These are phyloP conservation scores for Naematelia encephala DNA, from an alignment of 768 basidiomycete genomes.

Conservation along the genomic window DNA sequence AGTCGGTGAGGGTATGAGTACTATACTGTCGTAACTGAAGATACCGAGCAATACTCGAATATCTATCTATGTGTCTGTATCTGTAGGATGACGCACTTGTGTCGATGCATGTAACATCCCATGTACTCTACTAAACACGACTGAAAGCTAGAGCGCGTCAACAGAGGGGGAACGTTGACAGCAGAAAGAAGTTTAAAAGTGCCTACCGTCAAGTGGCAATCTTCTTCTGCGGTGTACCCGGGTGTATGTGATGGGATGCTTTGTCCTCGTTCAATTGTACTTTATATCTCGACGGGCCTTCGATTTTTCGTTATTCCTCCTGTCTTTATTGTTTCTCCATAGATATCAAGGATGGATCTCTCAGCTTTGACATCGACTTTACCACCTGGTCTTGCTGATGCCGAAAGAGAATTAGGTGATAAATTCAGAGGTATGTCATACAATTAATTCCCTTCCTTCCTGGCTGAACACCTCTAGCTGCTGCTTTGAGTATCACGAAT, in stretches of 20 bases:
- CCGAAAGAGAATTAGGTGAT: constrained; percentile 45
- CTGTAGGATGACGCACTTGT: too few species aligned
- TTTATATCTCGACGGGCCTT: too few species aligned
- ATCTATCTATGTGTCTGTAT: too few species aligned
- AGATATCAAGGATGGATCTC: constrained; percentile 33
- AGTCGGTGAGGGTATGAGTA: too few species aligned
- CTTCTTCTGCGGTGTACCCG: not conserved
- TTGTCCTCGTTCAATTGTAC: too few species aligned
- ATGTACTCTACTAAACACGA: not conserved
- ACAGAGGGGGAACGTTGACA: too few species aligned
- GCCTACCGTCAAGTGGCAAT: not conserved
- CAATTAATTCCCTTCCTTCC: not conserved
- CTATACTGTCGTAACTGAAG: too few species aligned
- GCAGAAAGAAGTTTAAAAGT: too few species aligned
- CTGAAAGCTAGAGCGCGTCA: not conserved
- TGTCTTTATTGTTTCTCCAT: not conserved
- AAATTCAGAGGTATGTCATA: constrained; percentile 40
- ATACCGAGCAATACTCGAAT: too few species aligned
- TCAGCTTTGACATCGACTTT: constrained; percentile 34
- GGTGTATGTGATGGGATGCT: too few species aligned
- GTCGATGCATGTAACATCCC: too few species aligned
- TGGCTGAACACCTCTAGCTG: constrained; percentile 18
- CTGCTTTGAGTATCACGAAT: constrained; percentile 44
- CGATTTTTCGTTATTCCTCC: not conserved
- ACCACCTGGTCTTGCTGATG: constrained; percentile 42